These are phyloP conservation scores for Chlorella vulgaris DNA, from an alignment of 139 green algal genomes.

Conservation along the genomic window DNA sequence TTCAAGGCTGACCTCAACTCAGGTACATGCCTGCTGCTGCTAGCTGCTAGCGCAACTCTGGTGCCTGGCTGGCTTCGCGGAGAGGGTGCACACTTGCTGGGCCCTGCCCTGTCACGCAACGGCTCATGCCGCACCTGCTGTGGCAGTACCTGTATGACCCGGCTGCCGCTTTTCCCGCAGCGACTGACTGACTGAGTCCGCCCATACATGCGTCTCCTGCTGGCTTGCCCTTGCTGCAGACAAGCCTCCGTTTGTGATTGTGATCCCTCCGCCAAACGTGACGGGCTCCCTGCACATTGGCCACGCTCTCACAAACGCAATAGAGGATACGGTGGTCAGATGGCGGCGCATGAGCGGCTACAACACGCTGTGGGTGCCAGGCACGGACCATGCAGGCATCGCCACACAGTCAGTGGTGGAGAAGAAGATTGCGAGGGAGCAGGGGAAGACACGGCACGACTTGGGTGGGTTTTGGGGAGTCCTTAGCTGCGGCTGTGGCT, in stretches of 20 bases:
- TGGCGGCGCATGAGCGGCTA: constrained; percentile 95
- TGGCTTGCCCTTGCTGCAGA: too few species aligned
- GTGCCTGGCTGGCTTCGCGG: too few species aligned
- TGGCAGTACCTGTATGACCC: too few species aligned
- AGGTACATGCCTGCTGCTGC: too few species aligned
- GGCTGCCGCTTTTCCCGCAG: too few species aligned
- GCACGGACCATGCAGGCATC: constrained; percentile 96
- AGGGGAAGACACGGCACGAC: constrained; percentile 86
- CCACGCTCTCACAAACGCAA: constrained; percentile 76
- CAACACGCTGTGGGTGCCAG: constrained; percentile 95
- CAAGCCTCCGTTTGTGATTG: constrained; percentile 94
- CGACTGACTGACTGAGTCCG: too few species aligned
- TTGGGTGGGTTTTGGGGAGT: constrained; percentile 68
- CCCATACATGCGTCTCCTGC: too few species aligned
- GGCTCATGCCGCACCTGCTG: too few species aligned
- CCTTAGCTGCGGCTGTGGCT: not conserved
- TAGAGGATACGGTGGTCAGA: constrained; percentile 87
- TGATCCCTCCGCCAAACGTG: constrained; percentile 99
- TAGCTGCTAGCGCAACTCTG: too few species aligned
- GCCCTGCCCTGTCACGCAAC: not conserved
- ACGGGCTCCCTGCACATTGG: constrained; percentile 97
- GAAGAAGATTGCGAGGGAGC: constrained; percentile 91
- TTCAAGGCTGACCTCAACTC: constrained; percentile 85
- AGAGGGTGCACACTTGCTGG: too few species aligned
- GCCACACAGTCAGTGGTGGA: constrained; percentile 96